Evolutionary conservation across 768 basidiomycete species (phyloP).

Genomic region (Pholiota microspora): DNA sequence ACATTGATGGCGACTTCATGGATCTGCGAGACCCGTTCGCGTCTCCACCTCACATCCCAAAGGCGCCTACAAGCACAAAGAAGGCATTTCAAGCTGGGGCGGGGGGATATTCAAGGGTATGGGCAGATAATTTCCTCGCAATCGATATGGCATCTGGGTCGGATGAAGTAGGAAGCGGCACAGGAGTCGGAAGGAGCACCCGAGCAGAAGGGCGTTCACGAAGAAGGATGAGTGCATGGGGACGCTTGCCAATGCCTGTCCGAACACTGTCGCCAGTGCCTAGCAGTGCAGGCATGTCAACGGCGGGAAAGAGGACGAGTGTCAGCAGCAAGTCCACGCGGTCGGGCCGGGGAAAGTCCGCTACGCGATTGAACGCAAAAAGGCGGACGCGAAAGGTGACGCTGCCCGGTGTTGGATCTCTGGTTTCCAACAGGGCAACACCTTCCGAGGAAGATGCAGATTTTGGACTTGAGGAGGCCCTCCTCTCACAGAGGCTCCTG

Average conservation of each 20-base stretch:
- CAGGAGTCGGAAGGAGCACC: background rate
- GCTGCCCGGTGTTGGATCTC: constrained; percentile 2
- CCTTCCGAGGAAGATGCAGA: constrained; percentile 17
- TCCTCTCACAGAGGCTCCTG: constrained; percentile 32
- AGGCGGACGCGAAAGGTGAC: constrained; percentile 15
- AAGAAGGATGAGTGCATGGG: constrained; percentile 26
- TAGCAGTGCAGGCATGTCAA: constrained; percentile 4
- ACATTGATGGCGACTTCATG: constrained; percentile 28
- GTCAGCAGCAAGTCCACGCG: background rate
- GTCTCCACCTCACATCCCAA: constrained; percentile 16
- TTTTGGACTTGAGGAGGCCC: constrained; percentile 31
- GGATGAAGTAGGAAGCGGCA: constrained; percentile 10
- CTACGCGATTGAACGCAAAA: constrained; percentile 9
- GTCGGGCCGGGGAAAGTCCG: constrained; percentile 6
- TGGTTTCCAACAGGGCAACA: background rate
- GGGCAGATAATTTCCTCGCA: background rate
- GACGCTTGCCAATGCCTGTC: constrained; percentile 21
- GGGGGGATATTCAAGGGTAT: background rate
- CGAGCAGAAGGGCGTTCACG: constrained; percentile 1
- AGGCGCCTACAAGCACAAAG: constrained; percentile 3
- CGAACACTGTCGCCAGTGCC: constrained; percentile 11
- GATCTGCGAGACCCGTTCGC: constrained; percentile 33
- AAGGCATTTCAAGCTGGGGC: background rate
- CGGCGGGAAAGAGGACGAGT: constrained; percentile 5
- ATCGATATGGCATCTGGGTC: constrained; percentile 6